Conservation (phyloP, 306 rosid species). For the barrel medic (Medicago truncatula) region MtrunA17r5.0-ANR NC_053048.1:2156501-2157000, state of each 20-base stretch:
- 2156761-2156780: constrained; percentile 29
- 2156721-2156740: constrained; percentile 98
- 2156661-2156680: constrained; percentile 96
- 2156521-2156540: not conserved
- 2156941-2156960: constrained; percentile 18
- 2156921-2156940: constrained; percentile 22
- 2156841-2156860: constrained; percentile 13
- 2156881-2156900: constrained; percentile 96
- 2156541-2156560: constrained; percentile 24
- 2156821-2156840: constrained; percentile 24
- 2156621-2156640: constrained; percentile 86
- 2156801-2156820: not conserved
- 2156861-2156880: constrained; percentile 81
- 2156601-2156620: constrained; percentile 98
- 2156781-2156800: constrained; percentile 26
- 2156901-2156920: constrained; percentile 97
- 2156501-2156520: constrained; percentile 6
- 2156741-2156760: not conserved
- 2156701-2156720: constrained; percentile 97
- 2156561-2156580: constrained; percentile 65
- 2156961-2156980: not conserved
- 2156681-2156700: constrained; percentile 97
- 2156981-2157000: constrained; percentile 4
- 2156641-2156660: constrained; percentile 77
- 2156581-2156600: constrained; percentile 96